Evolutionary conservation across 805 yeast genomes (phyloP).

Genomic region (Kluyveromyces lactis): DNA sequence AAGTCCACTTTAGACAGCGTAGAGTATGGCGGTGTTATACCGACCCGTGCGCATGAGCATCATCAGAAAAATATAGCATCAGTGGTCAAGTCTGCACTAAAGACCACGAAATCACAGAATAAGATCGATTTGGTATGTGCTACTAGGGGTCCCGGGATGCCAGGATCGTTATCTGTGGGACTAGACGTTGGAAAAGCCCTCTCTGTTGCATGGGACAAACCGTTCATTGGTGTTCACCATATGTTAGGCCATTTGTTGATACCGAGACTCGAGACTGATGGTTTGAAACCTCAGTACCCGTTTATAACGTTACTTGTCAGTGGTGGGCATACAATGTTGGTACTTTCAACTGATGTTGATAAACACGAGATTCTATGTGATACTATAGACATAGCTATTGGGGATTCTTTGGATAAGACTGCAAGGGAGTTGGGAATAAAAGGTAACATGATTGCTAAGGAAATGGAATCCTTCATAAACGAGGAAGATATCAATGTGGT

Average conservation of each 20-base stretch:
- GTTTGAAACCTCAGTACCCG: conserved; percentile 45
- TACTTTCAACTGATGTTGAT: conserved; percentile 47
- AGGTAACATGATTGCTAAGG: conserved; percentile 84
- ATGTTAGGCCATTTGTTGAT: conserved; percentile 88
- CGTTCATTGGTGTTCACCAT: conserved; percentile 87
- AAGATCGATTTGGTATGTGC: conserved; percentile 73
- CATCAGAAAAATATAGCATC: conserved; percentile 55
- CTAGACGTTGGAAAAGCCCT: conserved; percentile 81
- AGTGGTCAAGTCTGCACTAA: conserved; percentile 40
- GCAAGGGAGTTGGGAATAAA: conserved; percentile 73
- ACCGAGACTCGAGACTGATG: conserved; percentile 43
- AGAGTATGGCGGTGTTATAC: conserved; percentile 75
- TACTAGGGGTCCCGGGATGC: conserved; percentile 96
- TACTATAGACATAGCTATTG: conserved; percentile 83
- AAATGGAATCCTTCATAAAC: conserved; percentile 51
- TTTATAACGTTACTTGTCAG: conserved; percentile 72
- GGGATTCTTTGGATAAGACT: conserved; percentile 90
- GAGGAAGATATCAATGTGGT: conserved; percentile 1
- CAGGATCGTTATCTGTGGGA: conserved; percentile 78
- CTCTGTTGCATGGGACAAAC: conserved; percentile 65
- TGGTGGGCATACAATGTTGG: conserved; percentile 94
- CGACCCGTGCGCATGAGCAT: conserved; percentile 73
- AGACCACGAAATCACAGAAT: conserved; percentile 5
- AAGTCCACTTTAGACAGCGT: conserved; percentile 62
- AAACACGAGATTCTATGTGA: conserved; percentile 69